Percentiles rank a stretch among this genome's conserved stretches.
Conservation (phyloP, 805 yeast genomes). For the Ogataea corticis region DNA sequence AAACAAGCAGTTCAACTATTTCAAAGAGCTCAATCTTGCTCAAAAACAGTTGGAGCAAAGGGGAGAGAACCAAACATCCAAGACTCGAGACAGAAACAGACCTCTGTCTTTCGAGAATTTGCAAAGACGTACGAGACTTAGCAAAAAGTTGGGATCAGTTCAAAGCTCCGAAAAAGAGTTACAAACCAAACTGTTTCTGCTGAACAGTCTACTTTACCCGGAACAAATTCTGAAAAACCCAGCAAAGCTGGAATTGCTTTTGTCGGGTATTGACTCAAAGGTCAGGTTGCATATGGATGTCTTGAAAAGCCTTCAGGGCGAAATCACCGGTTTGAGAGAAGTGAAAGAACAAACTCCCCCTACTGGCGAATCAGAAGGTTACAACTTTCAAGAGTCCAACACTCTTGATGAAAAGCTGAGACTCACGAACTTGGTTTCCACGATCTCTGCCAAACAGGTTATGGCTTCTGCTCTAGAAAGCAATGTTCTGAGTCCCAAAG, state of each 20-base stretch:
- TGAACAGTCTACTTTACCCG: constrained; percentile 32
- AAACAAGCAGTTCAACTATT: constrained; percentile 4
- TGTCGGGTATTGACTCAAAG: constrained; percentile 30
- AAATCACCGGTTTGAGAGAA: constrained; percentile 8
- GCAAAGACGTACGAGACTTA: constrained; percentile 19
- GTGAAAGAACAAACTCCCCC: neutral
- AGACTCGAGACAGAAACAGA: constrained; percentile 4
- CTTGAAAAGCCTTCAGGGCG: constrained; percentile 20
- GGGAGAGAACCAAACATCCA: neutral
- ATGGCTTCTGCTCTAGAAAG: constrained; percentile 11
- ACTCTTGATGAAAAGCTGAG: constrained; percentile 10
- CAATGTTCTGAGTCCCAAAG: neutral
- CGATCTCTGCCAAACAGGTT: constrained; percentile 15
- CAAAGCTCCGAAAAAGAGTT: constrained; percentile 18
- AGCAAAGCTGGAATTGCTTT: constrained; percentile 27
- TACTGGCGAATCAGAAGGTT: neutral
- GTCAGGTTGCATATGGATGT: constrained; percentile 19
- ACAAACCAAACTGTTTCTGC: constrained; percentile 27
- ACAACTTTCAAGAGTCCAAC: neutral
- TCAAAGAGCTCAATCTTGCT: constrained; percentile 13
- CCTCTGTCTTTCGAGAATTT: constrained; percentile 24
- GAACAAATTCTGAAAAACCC: constrained; percentile 31
- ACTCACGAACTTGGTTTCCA: constrained; percentile 12
- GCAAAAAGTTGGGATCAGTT: constrained; percentile 15
- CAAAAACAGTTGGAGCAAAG: constrained; percentile 11